Base-by-base conservation (phyloP, 441 rosid genomes). In the Euphorbia neoarborescens region DNA sequence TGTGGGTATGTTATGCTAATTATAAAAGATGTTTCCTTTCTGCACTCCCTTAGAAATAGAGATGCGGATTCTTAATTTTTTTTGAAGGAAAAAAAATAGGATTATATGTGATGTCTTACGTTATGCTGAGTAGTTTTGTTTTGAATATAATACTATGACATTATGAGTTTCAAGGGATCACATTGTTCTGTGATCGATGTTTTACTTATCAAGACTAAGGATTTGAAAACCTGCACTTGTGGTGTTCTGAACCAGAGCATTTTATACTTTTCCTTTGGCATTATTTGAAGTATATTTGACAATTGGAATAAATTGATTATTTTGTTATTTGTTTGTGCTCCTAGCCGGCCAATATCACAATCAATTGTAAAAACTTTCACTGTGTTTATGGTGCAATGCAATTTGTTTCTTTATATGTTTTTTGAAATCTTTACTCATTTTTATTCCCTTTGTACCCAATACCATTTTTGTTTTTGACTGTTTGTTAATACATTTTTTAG, bases 401-500 rank as follows among this genome's bases (percentile, higher is more conserved):
- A 50, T 28, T 62, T 28, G 25, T 51, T 76, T 15, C 62, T 32
- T 32, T 27, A 14, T 34, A 20, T 28, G 68, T 66, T 63, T 70
- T n/a, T 46, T 63, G 25, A 37, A 72, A 20, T 64, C 42, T 64
- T 78, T 72, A n/a, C n/a, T n/a, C 73, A 57, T 74, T 53, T 38
- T 53, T 68, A 73, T 24, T n/a, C 19, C 65, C 38, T 70, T 77
- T 42, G 50, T 12, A 59, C 37, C 68, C 25, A 10, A 17, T 50
- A 25, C 48, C 58, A 32, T 71, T 38, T 72, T 66, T 62, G 62
- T 64, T 61, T 74, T 64, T 37, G 17, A 35, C 51, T 72, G 58
- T 48, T 71, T 22, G 42, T 38, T 19, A 42, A 3, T 46, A 32
- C 63, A 13, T 66, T 44, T 15, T 73, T 78, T 77, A 93, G 98